Evolutionary conservation across 139 green algal species (phyloP).

Genomic region (Ettlia oleoabundans): DNA sequence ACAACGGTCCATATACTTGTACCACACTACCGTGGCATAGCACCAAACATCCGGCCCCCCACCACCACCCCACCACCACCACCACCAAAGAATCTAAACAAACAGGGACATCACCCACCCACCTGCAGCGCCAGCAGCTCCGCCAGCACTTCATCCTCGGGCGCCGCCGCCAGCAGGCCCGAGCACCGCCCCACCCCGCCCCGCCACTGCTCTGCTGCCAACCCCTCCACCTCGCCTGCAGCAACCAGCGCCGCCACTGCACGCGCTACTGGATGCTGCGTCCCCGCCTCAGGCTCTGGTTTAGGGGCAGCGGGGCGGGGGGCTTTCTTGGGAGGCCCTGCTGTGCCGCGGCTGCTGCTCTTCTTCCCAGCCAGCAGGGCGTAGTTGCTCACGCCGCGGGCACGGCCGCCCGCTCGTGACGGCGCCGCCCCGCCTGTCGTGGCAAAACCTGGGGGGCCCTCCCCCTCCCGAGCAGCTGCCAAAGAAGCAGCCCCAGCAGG

Average conservation of each 20-base stretch:
- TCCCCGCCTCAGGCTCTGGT: constrained; percentile 1
- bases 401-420: neutral
- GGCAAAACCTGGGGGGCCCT: too few relatives aligned
- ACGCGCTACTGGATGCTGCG: constrained; percentile 36
- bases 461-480: constrained; percentile 7
- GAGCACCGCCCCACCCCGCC: constrained; percentile 36
- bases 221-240: constrained; percentile 2
- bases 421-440: neutral
- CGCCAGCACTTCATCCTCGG: constrained; percentile 83
- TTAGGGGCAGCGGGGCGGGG: neutral
- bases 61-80: too few relatives aligned
- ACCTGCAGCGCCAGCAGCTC: constrained; percentile 82
- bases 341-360: neutral
- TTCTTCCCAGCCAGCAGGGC: constrained; percentile 52
- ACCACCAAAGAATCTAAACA: too few relatives aligned
- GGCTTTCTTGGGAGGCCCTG: constrained; percentile 34
- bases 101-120: neutral
- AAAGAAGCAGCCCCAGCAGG: neutral
- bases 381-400: constrained; percentile 50
- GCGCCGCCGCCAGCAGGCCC: constrained; percentile 70
- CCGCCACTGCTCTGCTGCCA: constrained; percentile 62
- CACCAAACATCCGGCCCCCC: too few relatives aligned
- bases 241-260: constrained; percentile 48
- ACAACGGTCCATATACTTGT: too few relatives aligned
- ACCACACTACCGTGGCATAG: too few relatives aligned